Base-by-base conservation (phyloP, 2,329 filamentous ascomycete genomes). In the Aspergillus sp. region DNA sequence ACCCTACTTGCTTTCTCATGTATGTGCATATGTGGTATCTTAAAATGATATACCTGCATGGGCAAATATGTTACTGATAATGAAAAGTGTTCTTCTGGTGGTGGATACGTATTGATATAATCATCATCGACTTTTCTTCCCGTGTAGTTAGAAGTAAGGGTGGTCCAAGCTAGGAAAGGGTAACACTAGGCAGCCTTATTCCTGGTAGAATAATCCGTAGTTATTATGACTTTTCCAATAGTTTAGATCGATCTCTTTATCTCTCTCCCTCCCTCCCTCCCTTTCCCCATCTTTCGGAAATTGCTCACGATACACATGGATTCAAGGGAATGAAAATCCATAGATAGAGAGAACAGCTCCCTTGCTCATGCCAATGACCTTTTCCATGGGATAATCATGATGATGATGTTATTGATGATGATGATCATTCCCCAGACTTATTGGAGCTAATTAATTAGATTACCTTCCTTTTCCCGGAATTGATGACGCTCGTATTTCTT, bases 361-460 rank as follows among this genome's bases (percentile, higher is more conserved):
- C 52, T 44, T 54, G 38, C 52, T 54, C 39, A 54, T 54, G 39
- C 52, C 39, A 54, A 25, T 32, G 38, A 32, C 11, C 8, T 52
- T 11, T 17, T 21, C n/a, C 17, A n/a, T 36, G 32, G 32, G 32
- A 36, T 11, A 11, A 32, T 32, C 8, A 32, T 13, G 11, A 36
- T 36, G 11, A 15, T 32, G 17, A 17, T 19, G 30, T 13, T 32
- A 8, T 13, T 32, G 11, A 13, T 13, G 11, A 13, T 36, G 17
- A 19, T 13, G 41, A 44, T 44, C 17, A 8, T 44, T 44, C 41
- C 21, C 41, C 8, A 13, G 41, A 21, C 8, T 21, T 21, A 17
- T n/a, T 42, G 17, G 15, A 21, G 17, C 8, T 8, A 44, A 21
- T 27, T 27, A 27, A 27, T 8, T 27, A 3, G 3, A 8, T 21